A percentile compares a stretch with the other conserved stretches of the same genome.
These are phyloP conservation scores for Aspergillus texensis DNA, from an alignment of 2,329 filamentous ascomycete genomes.

Conservation along the genomic window DNA sequence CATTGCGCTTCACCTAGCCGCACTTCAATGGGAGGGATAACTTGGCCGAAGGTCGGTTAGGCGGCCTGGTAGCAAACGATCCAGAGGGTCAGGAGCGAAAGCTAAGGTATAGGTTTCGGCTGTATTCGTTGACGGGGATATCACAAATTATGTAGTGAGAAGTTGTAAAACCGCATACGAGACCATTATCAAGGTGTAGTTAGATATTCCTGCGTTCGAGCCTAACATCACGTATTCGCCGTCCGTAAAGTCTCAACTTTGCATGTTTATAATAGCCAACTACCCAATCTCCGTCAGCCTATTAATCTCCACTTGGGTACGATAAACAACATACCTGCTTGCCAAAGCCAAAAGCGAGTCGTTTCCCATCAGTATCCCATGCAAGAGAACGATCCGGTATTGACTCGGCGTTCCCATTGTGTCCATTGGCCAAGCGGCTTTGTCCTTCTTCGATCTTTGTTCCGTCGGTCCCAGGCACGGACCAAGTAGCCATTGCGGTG, in stretches of 20 bases:
- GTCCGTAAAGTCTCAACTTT: slow-evolving; percentile 32
- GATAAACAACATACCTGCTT: slow-evolving; percentile 46
- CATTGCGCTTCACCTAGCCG: background rate
- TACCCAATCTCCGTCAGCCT: slow-evolving; percentile 18
- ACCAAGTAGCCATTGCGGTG: slow-evolving; percentile 46
- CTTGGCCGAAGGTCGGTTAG: background rate
- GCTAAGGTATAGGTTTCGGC: background rate
- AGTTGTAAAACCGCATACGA: slow-evolving; percentile 1
- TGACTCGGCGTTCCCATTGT: slow-evolving; percentile 34
- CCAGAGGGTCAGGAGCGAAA: background rate
- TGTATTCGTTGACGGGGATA: background rate
- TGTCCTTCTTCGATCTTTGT: slow-evolving; percentile 37
- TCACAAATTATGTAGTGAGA: background rate
- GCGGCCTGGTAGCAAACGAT: background rate
- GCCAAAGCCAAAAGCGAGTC: slow-evolving; percentile 53
- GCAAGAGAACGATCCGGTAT: slow-evolving; percentile 46
- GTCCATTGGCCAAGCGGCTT: slow-evolving; percentile 36
- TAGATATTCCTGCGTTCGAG: background rate
- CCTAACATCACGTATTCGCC: background rate
- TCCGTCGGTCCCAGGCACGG: slow-evolving; percentile 32
- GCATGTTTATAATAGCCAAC: slow-evolving; percentile 45
- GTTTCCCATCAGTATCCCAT: slow-evolving; percentile 59
- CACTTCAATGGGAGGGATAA: background rate
- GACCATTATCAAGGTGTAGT: background rate
- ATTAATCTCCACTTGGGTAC: slow-evolving; percentile 3